These are phyloP conservation scores for Oropetium thomaeum DNA, from an alignment of 176 grass and related monocot genomes.

Conservation along the genomic window DNA sequence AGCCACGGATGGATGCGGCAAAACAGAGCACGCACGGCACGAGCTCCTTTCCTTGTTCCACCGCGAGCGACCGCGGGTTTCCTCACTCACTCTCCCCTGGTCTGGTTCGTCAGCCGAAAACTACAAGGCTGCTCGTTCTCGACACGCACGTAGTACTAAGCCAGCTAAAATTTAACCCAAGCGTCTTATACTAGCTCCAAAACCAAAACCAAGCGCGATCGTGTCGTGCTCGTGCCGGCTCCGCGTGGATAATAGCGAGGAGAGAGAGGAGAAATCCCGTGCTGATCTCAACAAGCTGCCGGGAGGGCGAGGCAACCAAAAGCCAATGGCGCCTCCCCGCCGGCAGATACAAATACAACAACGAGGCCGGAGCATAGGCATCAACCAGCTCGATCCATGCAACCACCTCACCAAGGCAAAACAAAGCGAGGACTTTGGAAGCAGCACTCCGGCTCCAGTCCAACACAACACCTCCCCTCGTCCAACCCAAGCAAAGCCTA, in stretches of 20 bases:
- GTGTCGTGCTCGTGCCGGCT: not conserved
- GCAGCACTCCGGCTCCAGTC: not conserved
- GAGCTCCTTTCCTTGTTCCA: not conserved
- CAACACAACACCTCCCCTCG: not conserved
- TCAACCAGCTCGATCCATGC: slow-evolving; percentile 23
- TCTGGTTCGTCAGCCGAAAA: not conserved
- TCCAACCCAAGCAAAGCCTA: not conserved
- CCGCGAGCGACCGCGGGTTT: slow-evolving; percentile 5
- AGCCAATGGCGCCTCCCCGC: slow-evolving; percentile 37
- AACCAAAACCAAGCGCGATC: too few species aligned
- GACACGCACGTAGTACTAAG: not conserved
- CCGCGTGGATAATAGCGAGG: too few species aligned
- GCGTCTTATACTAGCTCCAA: not conserved
- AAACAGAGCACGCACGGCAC: not conserved
- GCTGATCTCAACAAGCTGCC: too few species aligned
- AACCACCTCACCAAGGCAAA: slow-evolving; percentile 30
- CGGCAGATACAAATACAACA: slow-evolving; percentile 37
- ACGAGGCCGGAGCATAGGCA: not conserved
- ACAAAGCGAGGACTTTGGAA: slow-evolving; percentile 30
- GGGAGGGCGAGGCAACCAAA: slow-evolving; percentile 50
- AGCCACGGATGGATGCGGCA: slow-evolving; percentile 17
- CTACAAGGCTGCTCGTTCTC: not conserved
- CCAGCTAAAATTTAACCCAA: slow-evolving; percentile 18
- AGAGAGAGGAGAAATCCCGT: too few species aligned
- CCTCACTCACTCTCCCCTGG: too few species aligned